Base-by-base conservation (phyloP, 2,329 filamentous ascomycete species). In the Alternaria brassicae region DNA sequence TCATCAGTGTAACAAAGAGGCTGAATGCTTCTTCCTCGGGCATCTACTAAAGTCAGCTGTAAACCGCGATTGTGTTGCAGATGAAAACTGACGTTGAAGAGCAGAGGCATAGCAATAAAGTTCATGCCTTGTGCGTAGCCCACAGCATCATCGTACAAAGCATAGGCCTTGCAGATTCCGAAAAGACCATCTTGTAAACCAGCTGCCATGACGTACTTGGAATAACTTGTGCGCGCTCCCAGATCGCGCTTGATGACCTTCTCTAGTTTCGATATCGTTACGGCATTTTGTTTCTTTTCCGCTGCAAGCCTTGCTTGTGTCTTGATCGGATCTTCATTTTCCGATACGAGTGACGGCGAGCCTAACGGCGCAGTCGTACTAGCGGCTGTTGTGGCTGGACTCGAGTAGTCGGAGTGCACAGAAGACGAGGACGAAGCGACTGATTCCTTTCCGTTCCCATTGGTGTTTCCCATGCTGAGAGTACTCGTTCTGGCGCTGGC, bases 51-150 rank as follows among this genome's bases (percentile, higher is more conserved):
- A 32, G 55, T 75, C 28, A 72, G 58, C 82, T 79, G 89, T 88
- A 77, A 96, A 97, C 96, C 2, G 97, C 9, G 21, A 13, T 13
- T 3, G 17, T 23, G n/a, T 34, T 17, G n/a, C 4, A 12, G 6
- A 7, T n/a, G 17, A 8, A 9, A 15, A 60, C 88, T 83, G 80
- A 91, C 89, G 76, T 97, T 98, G 81, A 99, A 97, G 1, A 99
- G 83, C 17, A 99, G 79, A 23, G 96, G 95, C 93, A 98, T 98
- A 48, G 93, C 91, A 60, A 99, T 87, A 73, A 99, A 99, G 75
- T 98, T 99, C 91, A 99, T 97, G 74, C 95, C 95, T 78, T 99
- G 95, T 0, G 96, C 94, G 77, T 99, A 99, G 30, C 95, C 94
- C 34, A 99, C 95, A 7, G 85, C 90, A 72, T 97, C 93, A 72